Percentiles rank a stretch among this genome's conserved stretches.
Evolutionary conservation across 192 early-diverging fungal species (phyloP).

Genomic region (Backusella tuberculispora): DNA sequence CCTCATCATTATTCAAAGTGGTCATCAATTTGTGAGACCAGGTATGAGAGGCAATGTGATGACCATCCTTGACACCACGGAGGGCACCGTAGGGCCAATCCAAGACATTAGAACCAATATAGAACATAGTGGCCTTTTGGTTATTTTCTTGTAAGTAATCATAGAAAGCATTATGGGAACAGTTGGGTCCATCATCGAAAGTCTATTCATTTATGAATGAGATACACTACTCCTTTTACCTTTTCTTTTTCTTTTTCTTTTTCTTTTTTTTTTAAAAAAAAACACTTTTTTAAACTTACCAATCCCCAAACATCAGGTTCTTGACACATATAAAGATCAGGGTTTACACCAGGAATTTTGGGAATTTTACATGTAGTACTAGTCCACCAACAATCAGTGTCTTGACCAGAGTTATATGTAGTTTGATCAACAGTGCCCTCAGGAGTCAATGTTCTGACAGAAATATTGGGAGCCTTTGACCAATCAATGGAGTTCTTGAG

Average conservation of each 20-base stretch:
- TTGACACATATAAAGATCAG: slow-evolving; percentile 17
- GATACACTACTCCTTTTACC: too few relatives aligned
- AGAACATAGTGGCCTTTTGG: slow-evolving; percentile 41
- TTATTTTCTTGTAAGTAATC: slow-evolving; percentile 45
- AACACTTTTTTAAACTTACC: slow-evolving; percentile 16
- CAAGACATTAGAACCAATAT: slow-evolving; percentile 42
- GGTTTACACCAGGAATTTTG: slow-evolving; percentile 26
- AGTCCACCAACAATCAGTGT: slow-evolving; percentile 47
- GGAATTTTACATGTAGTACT: slow-evolving; percentile 25
- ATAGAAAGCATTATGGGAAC: slow-evolving; percentile 45
- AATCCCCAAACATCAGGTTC: slow-evolving; percentile 31
- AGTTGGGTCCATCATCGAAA: slow-evolving; percentile 60
- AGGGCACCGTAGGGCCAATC: slow-evolving; percentile 39
- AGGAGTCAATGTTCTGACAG: slow-evolving; percentile 27
- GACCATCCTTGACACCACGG: slow-evolving; percentile 52
- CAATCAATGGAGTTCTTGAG: slow-evolving; percentile 46
- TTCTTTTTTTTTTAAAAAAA: neutral
- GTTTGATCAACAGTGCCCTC: slow-evolving; percentile 29
- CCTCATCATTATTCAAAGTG: slow-evolving; percentile 41
- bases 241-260: neutral
- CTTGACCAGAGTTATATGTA: slow-evolving; percentile 15
- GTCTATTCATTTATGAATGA: slow-evolving; percentile 25
- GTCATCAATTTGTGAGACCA: slow-evolving; percentile 60
- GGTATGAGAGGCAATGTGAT: slow-evolving; percentile 62
- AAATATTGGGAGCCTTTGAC: slow-evolving; percentile 39